These are phyloP conservation scores for Fomitopsis betulina DNA, from an alignment of 1,284 basidiomycete species.

Conservation along the genomic window DNA sequence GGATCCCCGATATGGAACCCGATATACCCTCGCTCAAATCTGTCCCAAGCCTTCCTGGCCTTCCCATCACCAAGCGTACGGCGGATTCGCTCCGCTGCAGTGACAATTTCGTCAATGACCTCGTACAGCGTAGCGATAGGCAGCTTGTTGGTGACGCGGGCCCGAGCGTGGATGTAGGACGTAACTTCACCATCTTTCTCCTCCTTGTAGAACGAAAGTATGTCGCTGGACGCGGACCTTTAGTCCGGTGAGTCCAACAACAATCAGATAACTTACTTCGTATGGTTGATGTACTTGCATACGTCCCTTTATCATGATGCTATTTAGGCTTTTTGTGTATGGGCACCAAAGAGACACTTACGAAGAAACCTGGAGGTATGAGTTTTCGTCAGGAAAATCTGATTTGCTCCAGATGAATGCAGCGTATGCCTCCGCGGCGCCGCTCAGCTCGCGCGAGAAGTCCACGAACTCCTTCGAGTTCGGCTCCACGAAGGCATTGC, in stretches of 20 bases:
- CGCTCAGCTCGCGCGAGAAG: background rate
- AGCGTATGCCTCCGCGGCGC: background rate
- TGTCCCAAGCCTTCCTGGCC: conserved; percentile 13
- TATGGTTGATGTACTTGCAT: conserved; percentile 11
- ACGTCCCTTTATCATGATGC: conserved; percentile 5
- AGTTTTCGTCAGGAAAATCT: background rate
- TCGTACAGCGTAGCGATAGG: conserved; percentile 7
- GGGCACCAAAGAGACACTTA: too few species aligned
- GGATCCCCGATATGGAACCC: conserved; percentile 3
- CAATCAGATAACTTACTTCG: background rate
- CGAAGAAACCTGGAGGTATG: background rate
- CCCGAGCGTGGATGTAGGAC: conserved; percentile 13
- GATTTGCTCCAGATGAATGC: background rate
- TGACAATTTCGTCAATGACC: conserved; percentile 12
- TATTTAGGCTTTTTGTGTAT: background rate
- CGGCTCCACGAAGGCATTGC: background rate
- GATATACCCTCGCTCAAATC: conserved; percentile 13
- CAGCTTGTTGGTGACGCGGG: conserved; percentile 6
- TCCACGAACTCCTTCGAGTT: background rate
- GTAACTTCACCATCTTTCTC: conserved; percentile 8
- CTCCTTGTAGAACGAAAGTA: conserved; percentile 16
- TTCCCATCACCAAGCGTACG: conserved; percentile 11
- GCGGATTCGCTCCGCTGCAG: conserved; percentile 7
- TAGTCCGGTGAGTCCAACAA: background rate
- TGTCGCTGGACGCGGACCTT: conserved; percentile 3